phyloP scores from a whole-genome alignment of 2,329 filamentous ascomycete genomes.

The Sclerotinia glacialis region DNA sequence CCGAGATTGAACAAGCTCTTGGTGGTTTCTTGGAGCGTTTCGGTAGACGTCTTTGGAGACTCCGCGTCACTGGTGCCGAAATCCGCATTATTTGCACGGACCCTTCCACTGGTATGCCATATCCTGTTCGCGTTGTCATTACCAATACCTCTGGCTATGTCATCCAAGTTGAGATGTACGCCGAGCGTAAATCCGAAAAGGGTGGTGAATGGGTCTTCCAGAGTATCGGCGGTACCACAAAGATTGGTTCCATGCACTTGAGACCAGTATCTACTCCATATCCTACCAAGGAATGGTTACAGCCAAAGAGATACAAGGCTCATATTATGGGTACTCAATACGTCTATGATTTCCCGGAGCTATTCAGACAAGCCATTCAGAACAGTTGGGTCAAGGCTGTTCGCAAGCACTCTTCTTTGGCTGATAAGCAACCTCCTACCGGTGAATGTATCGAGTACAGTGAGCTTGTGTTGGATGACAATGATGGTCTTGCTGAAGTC shows the following conservation, averaged over 20 bases:
- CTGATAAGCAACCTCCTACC: slow-evolving; percentile 75
- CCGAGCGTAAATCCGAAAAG: slow-evolving; percentile 96
- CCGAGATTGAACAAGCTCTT: slow-evolving; percentile 88
- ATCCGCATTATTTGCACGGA: slow-evolving; percentile 99
- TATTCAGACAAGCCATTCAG: slow-evolving; percentile 96
- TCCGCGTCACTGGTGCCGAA: slow-evolving; percentile 94
- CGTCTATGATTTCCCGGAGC: slow-evolving; percentile 98
- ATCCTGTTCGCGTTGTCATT: slow-evolving; percentile 92
- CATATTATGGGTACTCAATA: slow-evolving; percentile 99
- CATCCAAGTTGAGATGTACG: slow-evolving; percentile 95
- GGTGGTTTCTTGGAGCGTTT: slow-evolving; percentile 96
- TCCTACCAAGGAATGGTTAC: slow-evolving; percentile 96
- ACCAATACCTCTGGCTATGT: slow-evolving; percentile 98
- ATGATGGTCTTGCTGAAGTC: slow-evolving; percentile 87
- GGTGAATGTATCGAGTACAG: slow-evolving; percentile 93
- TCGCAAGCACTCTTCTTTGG: slow-evolving; percentile 69
- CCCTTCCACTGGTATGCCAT: slow-evolving; percentile 74
- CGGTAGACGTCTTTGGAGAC: slow-evolving; percentile 88
- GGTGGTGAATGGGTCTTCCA: slow-evolving; percentile 95
- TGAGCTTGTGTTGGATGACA: slow-evolving; percentile 92
- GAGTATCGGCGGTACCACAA: slow-evolving; percentile 90
- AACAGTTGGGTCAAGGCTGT: slow-evolving; percentile 84
- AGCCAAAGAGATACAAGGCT: slow-evolving; percentile 99
- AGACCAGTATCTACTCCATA: slow-evolving; percentile 89
- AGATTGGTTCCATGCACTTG: slow-evolving; percentile 93